Evolutionary conservation across 805 yeast genomes (phyloP).

Genomic region (Wickerhamomyces kurtzmanii): DNA sequence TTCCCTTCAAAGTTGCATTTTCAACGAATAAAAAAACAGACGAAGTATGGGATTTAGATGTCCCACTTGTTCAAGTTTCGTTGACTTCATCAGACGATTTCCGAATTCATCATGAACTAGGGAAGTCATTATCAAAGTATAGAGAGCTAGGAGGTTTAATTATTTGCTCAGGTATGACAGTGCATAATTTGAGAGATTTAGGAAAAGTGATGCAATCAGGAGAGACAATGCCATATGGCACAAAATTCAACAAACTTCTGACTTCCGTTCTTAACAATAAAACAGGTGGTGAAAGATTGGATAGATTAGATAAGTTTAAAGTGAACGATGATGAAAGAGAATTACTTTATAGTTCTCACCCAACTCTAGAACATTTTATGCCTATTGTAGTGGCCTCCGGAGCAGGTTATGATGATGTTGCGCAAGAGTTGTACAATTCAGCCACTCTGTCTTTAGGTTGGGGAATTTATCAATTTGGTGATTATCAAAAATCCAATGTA

Average conservation of each 20-base stretch:
- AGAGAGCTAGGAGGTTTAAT: constrained; percentile 44
- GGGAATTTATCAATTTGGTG: constrained; percentile 52
- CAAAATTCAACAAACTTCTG: constrained; percentile 40
- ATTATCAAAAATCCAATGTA: constrained; percentile 6
- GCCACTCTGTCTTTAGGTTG: constrained; percentile 47
- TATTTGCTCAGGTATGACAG: constrained; percentile 70
- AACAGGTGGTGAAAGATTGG: constrained; percentile 22
- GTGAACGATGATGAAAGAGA: constrained; percentile 16
- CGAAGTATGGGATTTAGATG: constrained; percentile 17
- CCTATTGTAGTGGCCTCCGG: constrained; percentile 59
- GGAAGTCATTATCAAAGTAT: constrained; percentile 40
- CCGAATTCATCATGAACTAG: constrained; percentile 43
- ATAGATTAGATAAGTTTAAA: constrained; percentile 26
- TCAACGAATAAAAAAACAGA: constrained; percentile 21
- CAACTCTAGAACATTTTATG: constrained; percentile 66
- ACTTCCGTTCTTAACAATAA: constrained; percentile 23
- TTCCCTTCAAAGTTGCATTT: constrained; percentile 67
- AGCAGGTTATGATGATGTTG: constrained; percentile 28
- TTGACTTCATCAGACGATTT: constrained; percentile 22
- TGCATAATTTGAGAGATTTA: constrained; percentile 59
- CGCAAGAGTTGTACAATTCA: constrained; percentile 35
- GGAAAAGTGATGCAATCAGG: constrained; percentile 16
- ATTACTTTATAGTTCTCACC: constrained; percentile 50
- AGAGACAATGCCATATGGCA: constrained; percentile 34
- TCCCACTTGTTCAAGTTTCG: constrained; percentile 33